Base-by-base conservation (phyloP, 805 yeast genomes). In the Cyberlindnera mrakii region DNA sequence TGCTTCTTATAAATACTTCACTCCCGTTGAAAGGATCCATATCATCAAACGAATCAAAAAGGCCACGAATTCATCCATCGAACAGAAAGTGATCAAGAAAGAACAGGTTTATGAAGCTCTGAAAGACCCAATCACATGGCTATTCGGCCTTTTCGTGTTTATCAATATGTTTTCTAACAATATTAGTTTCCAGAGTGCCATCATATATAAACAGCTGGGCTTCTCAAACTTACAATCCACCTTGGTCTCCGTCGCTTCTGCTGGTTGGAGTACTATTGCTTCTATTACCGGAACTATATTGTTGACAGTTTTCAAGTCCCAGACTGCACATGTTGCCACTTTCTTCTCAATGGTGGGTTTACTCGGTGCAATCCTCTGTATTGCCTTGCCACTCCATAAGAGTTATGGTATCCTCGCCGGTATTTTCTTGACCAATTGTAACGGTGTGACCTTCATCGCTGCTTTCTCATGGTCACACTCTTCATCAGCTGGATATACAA, bases 151-250 rank as follows among this genome's bases (percentile, higher is more conserved):
- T 1, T 67, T 64, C 46, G 61, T 63, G 42, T 58, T 74, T n/a
- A 52, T 63, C 14, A 63, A 62, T 39, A 72, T 68, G 66, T 56
- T 75, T 42, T 70, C 72, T 4, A 75, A 74, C 46, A 71, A 72
- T 48, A 57, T 74, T 37, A 58, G 69, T 3, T 73, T 68, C 53
- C 79, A 74, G 48, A 71, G 70, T 3, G 40, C 68, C 27, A 51
- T 72, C 27, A 58, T 74, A 19, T 74, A 61, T 48, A 65, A 58
- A 20, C 56, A 67, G 27, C 52, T 75, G 42, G 65, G 65, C 5
- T 53, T 62, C 23, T 53, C 61, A 33, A 65, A 62, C 44, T 61
- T 72, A 39, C 66, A 61, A 44, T 61, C 79, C 1, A 72, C 77
- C 2, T 58, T 76, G 41, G 76, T 75, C 3, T 58, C 72, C 9